These are phyloP conservation scores for Polysphondylium violaceum DNA, from an alignment of 78 protist genomes.

Conservation along the genomic window DNA sequence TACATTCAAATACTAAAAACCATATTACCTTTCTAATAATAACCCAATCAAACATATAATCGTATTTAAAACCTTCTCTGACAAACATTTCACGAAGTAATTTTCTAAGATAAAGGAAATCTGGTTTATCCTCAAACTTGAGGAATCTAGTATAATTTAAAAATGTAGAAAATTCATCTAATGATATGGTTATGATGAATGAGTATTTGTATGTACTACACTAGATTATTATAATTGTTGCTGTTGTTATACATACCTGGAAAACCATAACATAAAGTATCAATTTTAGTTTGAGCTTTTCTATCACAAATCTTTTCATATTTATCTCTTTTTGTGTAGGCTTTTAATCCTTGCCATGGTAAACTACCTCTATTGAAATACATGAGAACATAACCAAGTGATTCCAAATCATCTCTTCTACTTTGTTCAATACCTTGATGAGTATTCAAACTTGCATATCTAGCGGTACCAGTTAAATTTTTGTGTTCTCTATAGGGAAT, in stretches of 20 bases:
- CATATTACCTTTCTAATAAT: slow-evolving; percentile 70
- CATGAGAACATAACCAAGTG: slow-evolving; percentile 95
- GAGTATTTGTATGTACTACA: background rate
- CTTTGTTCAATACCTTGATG: slow-evolving; percentile 97
- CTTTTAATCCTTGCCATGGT: slow-evolving; percentile 99
- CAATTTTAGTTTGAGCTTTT: slow-evolving; percentile 93
- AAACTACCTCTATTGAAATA: slow-evolving; percentile 95
- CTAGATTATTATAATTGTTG: background rate
- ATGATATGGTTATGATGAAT: background rate
- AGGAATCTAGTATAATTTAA: slow-evolving; percentile 80
- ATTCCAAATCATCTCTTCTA: slow-evolving; percentile 97
- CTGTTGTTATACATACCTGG: slow-evolving; percentile 51
- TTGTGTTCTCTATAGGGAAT: slow-evolving; percentile 97
- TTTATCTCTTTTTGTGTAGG: slow-evolving; percentile 95
- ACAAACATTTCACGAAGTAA: slow-evolving; percentile 87
- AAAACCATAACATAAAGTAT: slow-evolving; percentile 92
- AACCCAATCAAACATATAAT: slow-evolving; percentile 85
- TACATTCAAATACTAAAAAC: background rate
- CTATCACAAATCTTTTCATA: slow-evolving; percentile 96
- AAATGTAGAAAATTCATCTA: slow-evolving; percentile 75
- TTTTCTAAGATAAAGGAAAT: slow-evolving; percentile 93
- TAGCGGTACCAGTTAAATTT: slow-evolving; percentile 98
- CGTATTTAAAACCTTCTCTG: slow-evolving; percentile 85
- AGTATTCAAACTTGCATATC: slow-evolving; percentile 96
- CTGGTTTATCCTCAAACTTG: slow-evolving; percentile 92